Conservation (phyloP, 441 rosid genomes). For the Euphorbia celastroides region DNA sequence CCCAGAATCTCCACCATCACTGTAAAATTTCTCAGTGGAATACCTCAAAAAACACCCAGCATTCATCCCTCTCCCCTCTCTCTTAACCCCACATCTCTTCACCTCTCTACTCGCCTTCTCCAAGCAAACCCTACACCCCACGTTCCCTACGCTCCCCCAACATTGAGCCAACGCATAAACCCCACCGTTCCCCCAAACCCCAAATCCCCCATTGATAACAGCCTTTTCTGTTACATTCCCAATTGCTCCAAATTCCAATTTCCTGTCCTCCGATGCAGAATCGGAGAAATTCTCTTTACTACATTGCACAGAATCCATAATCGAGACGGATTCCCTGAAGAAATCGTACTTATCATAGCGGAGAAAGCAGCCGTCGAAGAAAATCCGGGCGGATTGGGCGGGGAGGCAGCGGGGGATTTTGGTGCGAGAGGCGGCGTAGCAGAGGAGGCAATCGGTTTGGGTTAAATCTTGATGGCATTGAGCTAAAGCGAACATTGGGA, state of each 20-base stretch:
- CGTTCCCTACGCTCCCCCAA: slow-evolving; percentile 52
- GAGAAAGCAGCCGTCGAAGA: slow-evolving; percentile 77
- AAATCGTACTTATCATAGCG: slow-evolving; percentile 64
- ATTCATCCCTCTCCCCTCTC: slow-evolving; percentile 67
- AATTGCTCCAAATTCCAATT: slow-evolving; percentile 18
- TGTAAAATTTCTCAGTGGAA: slow-evolving; percentile 50
- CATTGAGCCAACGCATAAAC: slow-evolving; percentile 74
- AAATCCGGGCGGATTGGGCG: slow-evolving; percentile 51
- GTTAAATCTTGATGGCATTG: slow-evolving; percentile 78
- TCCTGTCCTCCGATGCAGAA: neutral
- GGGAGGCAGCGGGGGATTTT: slow-evolving; percentile 75
- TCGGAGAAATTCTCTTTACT: slow-evolving; percentile 24
- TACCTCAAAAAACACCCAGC: slow-evolving; percentile 71
- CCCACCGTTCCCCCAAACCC: slow-evolving; percentile 31
- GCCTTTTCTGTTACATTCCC: slow-evolving; percentile 42
- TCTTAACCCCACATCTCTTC: slow-evolving; percentile 37
- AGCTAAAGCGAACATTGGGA: slow-evolving; percentile 38
- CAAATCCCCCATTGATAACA: slow-evolving; percentile 41
- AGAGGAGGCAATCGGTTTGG: slow-evolving; percentile 70
- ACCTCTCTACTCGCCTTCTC: slow-evolving; percentile 44
- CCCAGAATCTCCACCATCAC: slow-evolving; percentile 13
- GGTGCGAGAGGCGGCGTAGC: slow-evolving; percentile 63
- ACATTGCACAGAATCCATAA: slow-evolving; percentile 35
- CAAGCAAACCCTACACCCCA: slow-evolving; percentile 50
- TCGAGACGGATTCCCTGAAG: slow-evolving; percentile 42